Conservation (phyloP, 2,329 filamentous ascomycete genomes). For the Fusarium graminum region DNA sequence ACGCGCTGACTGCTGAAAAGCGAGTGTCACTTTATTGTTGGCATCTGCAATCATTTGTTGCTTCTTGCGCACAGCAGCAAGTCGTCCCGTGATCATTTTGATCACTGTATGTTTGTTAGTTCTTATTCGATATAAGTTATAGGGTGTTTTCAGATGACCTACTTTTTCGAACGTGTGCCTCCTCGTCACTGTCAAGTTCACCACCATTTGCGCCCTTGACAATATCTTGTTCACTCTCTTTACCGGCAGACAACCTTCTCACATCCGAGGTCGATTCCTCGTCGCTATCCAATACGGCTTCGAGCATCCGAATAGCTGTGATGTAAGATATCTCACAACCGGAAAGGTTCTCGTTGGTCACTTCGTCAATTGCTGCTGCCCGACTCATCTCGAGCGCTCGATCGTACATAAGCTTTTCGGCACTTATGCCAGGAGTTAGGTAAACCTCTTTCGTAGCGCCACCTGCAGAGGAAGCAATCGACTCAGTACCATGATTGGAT, state of each 20-base stretch:
- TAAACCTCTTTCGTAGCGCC: conserved; percentile 82
- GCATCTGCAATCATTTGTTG: conserved; percentile 71
- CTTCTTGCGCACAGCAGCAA: conserved; percentile 70
- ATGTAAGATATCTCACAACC: conserved; percentile 94
- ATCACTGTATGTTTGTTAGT: conserved; percentile 64
- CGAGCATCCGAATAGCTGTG: conserved; percentile 93
- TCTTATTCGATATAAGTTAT: not conserved
- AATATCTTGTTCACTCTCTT: conserved; percentile 58
- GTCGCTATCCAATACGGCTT: conserved; percentile 91
- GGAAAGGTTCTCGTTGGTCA: conserved; percentile 87
- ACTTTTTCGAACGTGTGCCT: conserved; percentile 80
- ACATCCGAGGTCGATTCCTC: conserved; percentile 61
- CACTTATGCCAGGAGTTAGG: conserved; percentile 88
- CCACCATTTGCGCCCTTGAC: conserved; percentile 55
- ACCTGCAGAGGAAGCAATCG: conserved; percentile 68
- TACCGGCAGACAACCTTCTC: conserved; percentile 54
- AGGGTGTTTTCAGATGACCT: conserved; percentile 52
- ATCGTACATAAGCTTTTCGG: conserved; percentile 98
- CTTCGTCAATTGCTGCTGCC: conserved; percentile 92
- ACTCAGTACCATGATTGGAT: conserved; percentile 76
- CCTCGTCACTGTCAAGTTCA: conserved; percentile 75
- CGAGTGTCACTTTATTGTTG: conserved; percentile 62
- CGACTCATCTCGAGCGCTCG: conserved; percentile 97
- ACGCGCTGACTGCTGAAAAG: conserved; percentile 58
- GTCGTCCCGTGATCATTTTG: conserved; percentile 70